Evolutionary conservation across 2,329 filamentous ascomycete species (phyloP), one percentile per base, ranked within the genome.

Genomic region (Diaporthe humulicola): DNA sequence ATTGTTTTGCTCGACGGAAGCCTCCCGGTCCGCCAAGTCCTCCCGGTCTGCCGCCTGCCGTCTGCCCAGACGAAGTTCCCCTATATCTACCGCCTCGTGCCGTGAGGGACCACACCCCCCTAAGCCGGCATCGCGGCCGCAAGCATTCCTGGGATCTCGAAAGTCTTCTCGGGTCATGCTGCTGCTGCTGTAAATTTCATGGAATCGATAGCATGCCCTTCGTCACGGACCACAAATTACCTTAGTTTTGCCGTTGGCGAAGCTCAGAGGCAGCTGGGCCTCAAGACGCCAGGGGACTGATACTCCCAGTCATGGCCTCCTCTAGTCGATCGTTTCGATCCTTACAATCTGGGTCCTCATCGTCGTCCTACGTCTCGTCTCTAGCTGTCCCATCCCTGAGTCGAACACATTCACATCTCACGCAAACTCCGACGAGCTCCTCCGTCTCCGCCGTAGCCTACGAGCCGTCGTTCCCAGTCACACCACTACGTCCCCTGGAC

Each of bases 321-420:
- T 54, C 19, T 67, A 52, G 48, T 84, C 82, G 19, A 30, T 61
- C 28, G 9, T 50, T 50, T 50, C 61, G 61, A 69, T 75, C 74
- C 7, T n/a, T 75, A 33, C 73, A 61, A 40, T 87, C 85, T 71
- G 78, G 81, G 69, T 88, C 87, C 36, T 88, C 85, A 75, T 84
- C 86, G 77, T 88, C 86, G 45, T 88, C 87, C 73, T 88, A 86
- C 79, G 83, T 83, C 74, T 88, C 86, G 57, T 86, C 86, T 57
- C 81, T 85, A 77, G 64, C 64, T 84, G 76, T 84, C 83, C 77
- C 83, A 82, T 54, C 84, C 84, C 73, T 84, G 84, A 60, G 81
- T 82, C 84, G 84, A 75, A 81, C 83, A 54, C 84, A 86, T 50
- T 36, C 78, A 80, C 82, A 78, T 87, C 85, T 80, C 85, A 86